Conservation (phyloP, 345 rosid genomes). For the Aurinia saxatilis region DNA sequence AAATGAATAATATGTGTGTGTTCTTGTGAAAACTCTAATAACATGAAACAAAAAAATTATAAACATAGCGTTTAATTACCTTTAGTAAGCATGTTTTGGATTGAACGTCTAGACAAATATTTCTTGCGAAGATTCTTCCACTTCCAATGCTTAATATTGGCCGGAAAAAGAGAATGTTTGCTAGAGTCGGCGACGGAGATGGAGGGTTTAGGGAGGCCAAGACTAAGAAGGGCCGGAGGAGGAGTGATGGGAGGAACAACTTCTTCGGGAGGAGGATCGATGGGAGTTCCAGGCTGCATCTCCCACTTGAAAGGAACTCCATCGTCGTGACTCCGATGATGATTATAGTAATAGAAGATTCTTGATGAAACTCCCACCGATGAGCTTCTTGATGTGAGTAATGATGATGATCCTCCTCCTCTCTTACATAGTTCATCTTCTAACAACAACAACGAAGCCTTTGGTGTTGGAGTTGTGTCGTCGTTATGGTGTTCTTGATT, state of each 20-base stretch:
- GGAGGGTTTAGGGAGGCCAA: constrained; percentile 48
- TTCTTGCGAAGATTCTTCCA: constrained; percentile 17
- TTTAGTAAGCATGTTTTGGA: constrained; percentile 5
- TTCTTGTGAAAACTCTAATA: neutral
- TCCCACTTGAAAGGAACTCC: constrained; percentile 69
- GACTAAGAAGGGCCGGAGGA: constrained; percentile 63
- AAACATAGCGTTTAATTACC: constrained; percentile 7
- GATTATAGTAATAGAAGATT: constrained; percentile 22
- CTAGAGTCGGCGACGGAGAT: constrained; percentile 15
- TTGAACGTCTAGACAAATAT: constrained; percentile 17
- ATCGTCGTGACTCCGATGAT: constrained; percentile 13
- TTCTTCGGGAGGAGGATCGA: constrained; percentile 28
- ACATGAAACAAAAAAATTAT: no score
- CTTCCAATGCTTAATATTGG: constrained; percentile 43
- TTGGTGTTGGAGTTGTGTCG: constrained; percentile 2
- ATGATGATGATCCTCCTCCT: neutral
- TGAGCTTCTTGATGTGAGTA: constrained; percentile 31
- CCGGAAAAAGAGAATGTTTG: constrained; percentile 24
- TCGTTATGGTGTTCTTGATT: constrained; percentile 3
- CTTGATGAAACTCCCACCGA: constrained; percentile 35
- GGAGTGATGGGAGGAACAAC: constrained; percentile 43
- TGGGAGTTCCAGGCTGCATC: constrained; percentile 52
- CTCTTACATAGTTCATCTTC: constrained; percentile 34
- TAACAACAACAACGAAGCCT: constrained; percentile 31
- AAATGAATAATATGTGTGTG: neutral